Conservation (phyloP, 75 land plant genomes). For the Pseudotsuga menziesii region DNA sequence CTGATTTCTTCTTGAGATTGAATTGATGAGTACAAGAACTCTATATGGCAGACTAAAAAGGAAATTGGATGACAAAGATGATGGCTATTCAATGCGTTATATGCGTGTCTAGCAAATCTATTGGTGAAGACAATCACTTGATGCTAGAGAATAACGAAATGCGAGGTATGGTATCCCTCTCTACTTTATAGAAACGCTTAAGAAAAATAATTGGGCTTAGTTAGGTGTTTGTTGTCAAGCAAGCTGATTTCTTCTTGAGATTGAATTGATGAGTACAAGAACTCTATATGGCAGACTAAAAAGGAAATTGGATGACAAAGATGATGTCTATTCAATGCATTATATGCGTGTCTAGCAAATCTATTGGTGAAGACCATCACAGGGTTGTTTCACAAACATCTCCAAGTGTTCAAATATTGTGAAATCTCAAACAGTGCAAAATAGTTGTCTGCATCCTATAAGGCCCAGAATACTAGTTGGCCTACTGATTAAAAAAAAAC, state of each 20-base stretch:
- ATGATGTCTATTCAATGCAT: constrained; percentile 16
- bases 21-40: background rate
- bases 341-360: constrained; percentile 10
- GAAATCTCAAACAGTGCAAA: background rate
- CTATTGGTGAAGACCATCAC: background rate
- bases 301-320: constrained; percentile 29
- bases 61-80: constrained; percentile 30
- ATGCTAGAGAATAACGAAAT: no score
- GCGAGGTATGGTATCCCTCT: background rate
- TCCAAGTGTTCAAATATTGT: background rate
- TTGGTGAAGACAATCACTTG: background rate
- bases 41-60: constrained; percentile 22
- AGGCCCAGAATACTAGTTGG: background rate
- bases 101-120: constrained; percentile 9
- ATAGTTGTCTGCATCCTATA: background rate
- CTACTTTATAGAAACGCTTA: background rate
- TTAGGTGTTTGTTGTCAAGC: background rate
- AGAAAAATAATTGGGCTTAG: background rate
- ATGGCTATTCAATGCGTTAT: constrained; percentile 14
- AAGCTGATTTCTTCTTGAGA: background rate
- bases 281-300: constrained; percentile 18
- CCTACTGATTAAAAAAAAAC: background rate
- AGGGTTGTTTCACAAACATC: background rate
- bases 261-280: background rate
- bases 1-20: background rate